Evolutionary conservation across 164 flowering plant species (phyloP).

Genomic region (Vitis rotundifolia): DNA sequence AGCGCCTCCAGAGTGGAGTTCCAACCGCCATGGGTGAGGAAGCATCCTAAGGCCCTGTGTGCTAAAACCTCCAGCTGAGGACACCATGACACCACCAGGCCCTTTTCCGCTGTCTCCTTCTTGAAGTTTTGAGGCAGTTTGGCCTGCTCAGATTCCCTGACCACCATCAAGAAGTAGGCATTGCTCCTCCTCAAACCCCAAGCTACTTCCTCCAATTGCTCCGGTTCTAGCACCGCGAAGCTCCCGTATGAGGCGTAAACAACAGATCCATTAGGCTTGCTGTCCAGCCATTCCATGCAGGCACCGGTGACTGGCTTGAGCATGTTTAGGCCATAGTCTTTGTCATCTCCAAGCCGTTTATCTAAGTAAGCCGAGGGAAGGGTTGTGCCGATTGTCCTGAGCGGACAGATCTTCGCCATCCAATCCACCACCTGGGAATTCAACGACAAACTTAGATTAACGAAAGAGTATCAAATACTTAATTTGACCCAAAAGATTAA

Average conservation of each 20-base stretch:
- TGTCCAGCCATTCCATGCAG: constrained; percentile 7
- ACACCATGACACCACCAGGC: constrained; percentile 9
- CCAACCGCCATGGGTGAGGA: too few relatives aligned
- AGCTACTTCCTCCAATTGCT: constrained; percentile 12
- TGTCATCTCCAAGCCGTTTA: constrained; percentile 14
- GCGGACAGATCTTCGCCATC: constrained; percentile 17
- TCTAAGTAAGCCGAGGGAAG: constrained; percentile 33
- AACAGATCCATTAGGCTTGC: constrained; percentile 1
- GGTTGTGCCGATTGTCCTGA: constrained; percentile 34
- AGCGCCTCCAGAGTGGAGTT: too few relatives aligned
- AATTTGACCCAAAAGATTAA: too few relatives aligned
- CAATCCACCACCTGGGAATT: constrained; percentile 25
- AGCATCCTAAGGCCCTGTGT: background rate
- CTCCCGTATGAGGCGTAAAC: constrained; percentile 10
- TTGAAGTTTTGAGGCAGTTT: background rate
- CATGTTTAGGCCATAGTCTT: constrained; percentile 3
- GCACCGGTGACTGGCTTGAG: background rate
- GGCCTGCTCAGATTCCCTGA: background rate
- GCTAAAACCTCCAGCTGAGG: background rate
- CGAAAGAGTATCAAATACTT: too few relatives aligned
- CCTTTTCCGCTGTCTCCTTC: background rate
- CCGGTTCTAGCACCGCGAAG: background rate
- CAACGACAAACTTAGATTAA: too few relatives aligned
- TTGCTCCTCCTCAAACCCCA: constrained; percentile 1
- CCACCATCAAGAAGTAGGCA: constrained; percentile 6